Evolutionary conservation across 495 filamentous ascomycete species (phyloP), one percentile per base, ranked within the genome.

Genomic region (Daldinia grandis): DNA sequence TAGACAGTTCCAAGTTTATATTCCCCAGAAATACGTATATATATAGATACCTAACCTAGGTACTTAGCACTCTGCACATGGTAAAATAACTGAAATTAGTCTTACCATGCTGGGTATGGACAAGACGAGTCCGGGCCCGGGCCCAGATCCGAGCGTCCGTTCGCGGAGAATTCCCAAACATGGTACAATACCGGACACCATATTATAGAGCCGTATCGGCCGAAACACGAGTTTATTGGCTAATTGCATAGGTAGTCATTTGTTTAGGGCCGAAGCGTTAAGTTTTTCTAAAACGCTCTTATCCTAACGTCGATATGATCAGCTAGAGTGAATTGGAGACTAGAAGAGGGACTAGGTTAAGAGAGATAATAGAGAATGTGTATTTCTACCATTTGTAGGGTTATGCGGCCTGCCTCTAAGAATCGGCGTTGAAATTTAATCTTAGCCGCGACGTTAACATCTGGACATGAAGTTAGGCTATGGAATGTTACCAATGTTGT

Each of bases 141-240:
- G 21, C 21, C 17, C 14, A 4, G 14, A 35, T 35, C 10, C 33
- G 33, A 35, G 33, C 14, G 33, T 10, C 14, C 33, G 12, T 35
- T 35, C 33, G 33, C 33, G 33, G 33, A 0, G 33, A 3, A 4
- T 58, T 31, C 6, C 47, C 10, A 47, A 56, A 64, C 38, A 55
- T 3, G 38, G 61, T 21, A 69, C 24, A 60, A 69, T 17, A n/a
- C 61, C 55, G 67, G 64, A 40, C 15, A n/a, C 19, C 40, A 21
- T 12, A 21, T 6, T 47, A 47, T 24, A 21, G 3, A 35, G 28
- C 30, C 25, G 40, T 28, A 28, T 47, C 3, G 17, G 42, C n/a
- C 8, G 17, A 8, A 3, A 2, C 10, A 4, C n/a, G 7, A 14
- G 19, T 24, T 24, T 8, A 44, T 17, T 17, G 42, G 42, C 0